Conservation (phyloP, 805 yeast genomes). For the Yamadazyma scolyti region DNA sequence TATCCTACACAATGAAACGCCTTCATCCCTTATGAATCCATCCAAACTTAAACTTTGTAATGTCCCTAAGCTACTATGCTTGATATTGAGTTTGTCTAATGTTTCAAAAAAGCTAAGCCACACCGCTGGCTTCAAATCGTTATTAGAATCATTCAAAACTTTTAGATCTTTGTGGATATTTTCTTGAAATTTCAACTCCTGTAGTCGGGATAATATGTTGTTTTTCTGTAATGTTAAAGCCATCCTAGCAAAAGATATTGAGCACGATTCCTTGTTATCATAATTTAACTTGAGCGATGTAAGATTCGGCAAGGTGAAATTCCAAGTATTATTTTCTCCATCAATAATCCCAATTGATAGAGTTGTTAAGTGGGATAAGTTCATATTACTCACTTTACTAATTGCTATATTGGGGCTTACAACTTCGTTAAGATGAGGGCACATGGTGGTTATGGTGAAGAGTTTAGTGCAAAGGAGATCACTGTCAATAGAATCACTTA, state of each 20-base stretch:
- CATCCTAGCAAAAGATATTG: slow-evolving; percentile 7
- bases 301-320: slow-evolving; percentile 9
- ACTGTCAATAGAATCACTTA: slow-evolving; percentile 4
- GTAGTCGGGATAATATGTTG: slow-evolving; percentile 6
- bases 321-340: too few relatives aligned
- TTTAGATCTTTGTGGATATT: slow-evolving; percentile 11
- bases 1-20: slow-evolving; percentile 7
- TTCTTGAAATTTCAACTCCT: slow-evolving; percentile 15
- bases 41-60: slow-evolving; percentile 17
- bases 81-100: not conserved
- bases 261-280: slow-evolving; percentile 5
- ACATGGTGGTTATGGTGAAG: too few relatives aligned
- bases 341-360: too few relatives aligned
- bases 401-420: too few relatives aligned
- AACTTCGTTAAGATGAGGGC: too few relatives aligned
- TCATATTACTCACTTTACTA: too few relatives aligned
- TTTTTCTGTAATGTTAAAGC: slow-evolving; percentile 6
- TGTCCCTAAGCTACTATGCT: not conserved
- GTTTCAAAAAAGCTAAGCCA: slow-evolving; percentile 20
- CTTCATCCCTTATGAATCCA: slow-evolving; percentile 17
- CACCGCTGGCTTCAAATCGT: slow-evolving; percentile 10
- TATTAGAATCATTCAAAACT: slow-evolving; percentile 14
- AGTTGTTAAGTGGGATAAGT: too few relatives aligned
- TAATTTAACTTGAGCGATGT: slow-evolving; percentile 13
- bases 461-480: too few relatives aligned